Percentiles rank a stretch among this genome's conserved stretches.
phyloP scores from a whole-genome alignment of 2,329 filamentous ascomycete species.

The Knufia petricola region DNA sequence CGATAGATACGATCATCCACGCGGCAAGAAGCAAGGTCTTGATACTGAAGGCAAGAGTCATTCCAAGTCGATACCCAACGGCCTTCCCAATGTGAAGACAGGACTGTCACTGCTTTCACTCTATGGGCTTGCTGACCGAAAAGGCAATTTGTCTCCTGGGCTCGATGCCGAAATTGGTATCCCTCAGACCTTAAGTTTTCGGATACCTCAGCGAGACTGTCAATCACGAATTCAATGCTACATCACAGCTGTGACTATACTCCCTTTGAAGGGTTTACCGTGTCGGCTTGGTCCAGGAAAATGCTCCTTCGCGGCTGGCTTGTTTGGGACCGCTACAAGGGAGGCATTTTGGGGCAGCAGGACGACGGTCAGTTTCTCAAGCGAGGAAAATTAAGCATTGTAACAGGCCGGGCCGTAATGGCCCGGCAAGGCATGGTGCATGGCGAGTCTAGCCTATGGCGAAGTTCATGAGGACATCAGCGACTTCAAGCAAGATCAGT shows the following conservation, averaged over 20 bases:
- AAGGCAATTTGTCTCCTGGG: slow-evolving; percentile 34
- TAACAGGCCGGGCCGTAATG: neutral
- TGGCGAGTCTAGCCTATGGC: neutral
- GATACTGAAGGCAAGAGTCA: slow-evolving; percentile 16
- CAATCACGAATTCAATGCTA: slow-evolving; percentile 26
- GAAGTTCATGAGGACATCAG: neutral
- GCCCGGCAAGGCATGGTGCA: neutral
- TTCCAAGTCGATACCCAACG: slow-evolving; percentile 37
- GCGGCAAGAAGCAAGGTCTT: slow-evolving; percentile 30
- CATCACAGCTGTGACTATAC: slow-evolving; percentile 31
- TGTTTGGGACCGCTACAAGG: slow-evolving; percentile 38
- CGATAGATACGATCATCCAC: slow-evolving; percentile 28
- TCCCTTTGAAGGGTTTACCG: slow-evolving; percentile 28
- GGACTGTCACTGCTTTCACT: slow-evolving; percentile 34
- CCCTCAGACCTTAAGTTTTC: slow-evolving; percentile 12
- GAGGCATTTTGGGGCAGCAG: slow-evolving; percentile 40
- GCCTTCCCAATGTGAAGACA: slow-evolving; percentile 36
- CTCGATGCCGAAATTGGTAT: slow-evolving; percentile 39
- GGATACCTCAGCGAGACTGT: slow-evolving; percentile 1
- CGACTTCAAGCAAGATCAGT: neutral
- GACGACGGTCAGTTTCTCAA: slow-evolving; percentile 43
- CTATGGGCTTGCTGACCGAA: slow-evolving; percentile 32
- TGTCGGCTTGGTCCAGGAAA: slow-evolving; percentile 30
- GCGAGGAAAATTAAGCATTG: slow-evolving; percentile 26
- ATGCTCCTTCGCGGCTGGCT: slow-evolving; percentile 28